Conservation (phyloP, 805 yeast species). For the Starmerella scarabaei region DNA sequence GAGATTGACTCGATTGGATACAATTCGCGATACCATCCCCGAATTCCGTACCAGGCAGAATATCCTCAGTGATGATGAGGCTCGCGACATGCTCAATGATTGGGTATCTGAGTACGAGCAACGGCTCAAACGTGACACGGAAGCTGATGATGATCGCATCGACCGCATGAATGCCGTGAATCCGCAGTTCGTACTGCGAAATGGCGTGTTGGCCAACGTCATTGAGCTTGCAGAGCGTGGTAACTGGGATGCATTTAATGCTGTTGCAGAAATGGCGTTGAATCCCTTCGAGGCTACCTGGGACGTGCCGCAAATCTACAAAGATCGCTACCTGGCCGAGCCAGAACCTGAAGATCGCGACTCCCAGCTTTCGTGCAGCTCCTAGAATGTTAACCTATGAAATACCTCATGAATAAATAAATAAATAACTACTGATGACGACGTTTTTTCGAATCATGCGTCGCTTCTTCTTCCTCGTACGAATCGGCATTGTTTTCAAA, state of each 20-base stretch:
- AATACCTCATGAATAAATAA: conserved; percentile 1
- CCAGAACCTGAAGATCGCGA: conserved; percentile 43
- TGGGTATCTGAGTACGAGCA: conserved; percentile 45
- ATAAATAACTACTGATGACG: neutral
- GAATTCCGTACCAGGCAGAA: conserved; percentile 27
- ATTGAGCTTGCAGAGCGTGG: conserved; percentile 42
- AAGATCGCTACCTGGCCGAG: conserved; percentile 45
- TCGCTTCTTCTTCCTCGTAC: conserved; percentile 5
- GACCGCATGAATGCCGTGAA: conserved; percentile 38
- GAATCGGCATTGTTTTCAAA: conserved; percentile 20
- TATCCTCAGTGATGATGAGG: conserved; percentile 24
- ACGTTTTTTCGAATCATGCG: neutral
- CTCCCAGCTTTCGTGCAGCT: conserved; percentile 59
- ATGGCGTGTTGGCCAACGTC: conserved; percentile 79
- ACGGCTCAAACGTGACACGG: conserved; percentile 32
- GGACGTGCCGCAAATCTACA: conserved; percentile 42
- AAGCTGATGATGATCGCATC: conserved; percentile 32
- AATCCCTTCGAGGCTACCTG: conserved; percentile 56
- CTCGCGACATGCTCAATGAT: conserved; percentile 32
- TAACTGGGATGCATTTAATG: conserved; percentile 42
- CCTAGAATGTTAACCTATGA: neutral
- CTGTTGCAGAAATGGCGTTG: conserved; percentile 56
- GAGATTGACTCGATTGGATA: conserved; percentile 33
- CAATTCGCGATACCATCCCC: conserved; percentile 18
- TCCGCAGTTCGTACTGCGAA: conserved; percentile 72